These are phyloP conservation scores for Chalaropsis ovoidea DNA, from an alignment of 2,329 filamentous ascomycete genomes.

Conservation along the genomic window DNA sequence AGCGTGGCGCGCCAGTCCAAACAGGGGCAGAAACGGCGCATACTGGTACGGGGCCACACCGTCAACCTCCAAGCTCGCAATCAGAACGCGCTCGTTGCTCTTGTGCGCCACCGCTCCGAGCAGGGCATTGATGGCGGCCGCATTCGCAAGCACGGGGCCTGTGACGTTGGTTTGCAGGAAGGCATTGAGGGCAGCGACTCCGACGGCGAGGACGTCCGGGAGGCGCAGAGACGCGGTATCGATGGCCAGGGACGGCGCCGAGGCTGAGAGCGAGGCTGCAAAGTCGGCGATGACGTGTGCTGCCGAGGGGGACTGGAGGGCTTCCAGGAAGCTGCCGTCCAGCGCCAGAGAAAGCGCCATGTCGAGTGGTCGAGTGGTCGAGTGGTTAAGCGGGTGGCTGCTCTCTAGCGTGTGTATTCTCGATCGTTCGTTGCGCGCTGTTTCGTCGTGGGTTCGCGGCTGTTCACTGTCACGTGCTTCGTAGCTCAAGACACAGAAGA, in stretches of 20 bases:
- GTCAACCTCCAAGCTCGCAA: slow-evolving; percentile 57
- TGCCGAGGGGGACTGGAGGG: slow-evolving; percentile 1
- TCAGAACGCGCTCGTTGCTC: slow-evolving; percentile 48
- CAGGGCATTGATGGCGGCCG: slow-evolving; percentile 30
- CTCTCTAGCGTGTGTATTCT: not conserved
- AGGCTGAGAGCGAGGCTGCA: not conserved
- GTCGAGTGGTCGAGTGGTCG: not conserved
- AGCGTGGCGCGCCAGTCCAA: slow-evolving; percentile 53
- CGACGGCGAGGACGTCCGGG: slow-evolving; percentile 40
- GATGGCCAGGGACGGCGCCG: not conserved
- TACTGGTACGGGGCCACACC: slow-evolving; percentile 78
- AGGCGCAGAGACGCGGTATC: not conserved
- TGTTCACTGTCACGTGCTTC: not conserved
- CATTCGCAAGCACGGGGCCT: slow-evolving; percentile 58
- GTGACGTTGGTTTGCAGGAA: slow-evolving; percentile 85
- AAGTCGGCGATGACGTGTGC: slow-evolving; percentile 9
- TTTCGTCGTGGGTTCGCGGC: not conserved
- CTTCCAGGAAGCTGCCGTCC: slow-evolving; percentile 12
- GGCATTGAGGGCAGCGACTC: slow-evolving; percentile 59
- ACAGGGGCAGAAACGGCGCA: slow-evolving; percentile 73
- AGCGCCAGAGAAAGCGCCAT: slow-evolving; percentile 13
- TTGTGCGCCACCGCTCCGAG: slow-evolving; percentile 32
- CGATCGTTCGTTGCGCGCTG: not conserved
- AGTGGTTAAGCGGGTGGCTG: not conserved
- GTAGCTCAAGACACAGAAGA: not conserved